Percentiles rank a stretch among this genome's conserved stretches.
Evolutionary conservation across 345 rosid species (phyloP).

Genomic region (Ceriops tagal): DNA sequence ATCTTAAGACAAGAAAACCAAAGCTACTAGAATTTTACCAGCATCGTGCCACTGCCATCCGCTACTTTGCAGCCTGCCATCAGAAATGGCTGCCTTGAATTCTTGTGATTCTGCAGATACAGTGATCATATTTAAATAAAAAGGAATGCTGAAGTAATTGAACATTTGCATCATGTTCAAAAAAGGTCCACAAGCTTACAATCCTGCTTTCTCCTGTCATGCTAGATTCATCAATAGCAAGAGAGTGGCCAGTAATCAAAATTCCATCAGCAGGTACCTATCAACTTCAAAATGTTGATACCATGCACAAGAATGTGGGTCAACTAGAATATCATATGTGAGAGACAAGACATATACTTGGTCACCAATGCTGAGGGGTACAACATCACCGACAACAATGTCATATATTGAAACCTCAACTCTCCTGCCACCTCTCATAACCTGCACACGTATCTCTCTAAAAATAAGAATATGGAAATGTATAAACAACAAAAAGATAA

Average conservation of each 20-base stretch:
- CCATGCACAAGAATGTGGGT: background rate
- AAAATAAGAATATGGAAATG: background rate
- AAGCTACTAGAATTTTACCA: constrained; percentile 44
- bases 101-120: constrained; percentile 70
- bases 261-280: constrained; percentile 99
- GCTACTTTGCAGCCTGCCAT: constrained; percentile 99
- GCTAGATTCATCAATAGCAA: constrained; percentile 94
- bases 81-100: constrained; percentile 71
- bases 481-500: background rate
- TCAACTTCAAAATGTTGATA: background rate
- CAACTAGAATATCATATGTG: background rate
- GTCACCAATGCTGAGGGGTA: constrained; percentile 94
- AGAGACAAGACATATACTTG: constrained; percentile 44
- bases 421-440: constrained; percentile 83
- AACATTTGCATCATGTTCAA: background rate
- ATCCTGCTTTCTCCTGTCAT: constrained; percentile 99
- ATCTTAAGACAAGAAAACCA: background rate
- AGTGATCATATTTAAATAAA: constrained; percentile 23
- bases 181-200: constrained; percentile 43
- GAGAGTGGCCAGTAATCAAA: constrained; percentile 86
- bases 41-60: constrained; percentile 93
- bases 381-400: constrained; percentile 84
- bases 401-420: constrained; percentile 87
- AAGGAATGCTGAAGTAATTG: background rate
- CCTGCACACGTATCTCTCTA: constrained; percentile 37